Evolutionary conservation across 1,139 yeast genomes (phyloP), one percentile per base, ranked within the genome.

Genomic region (Taphrina communis): DNA sequence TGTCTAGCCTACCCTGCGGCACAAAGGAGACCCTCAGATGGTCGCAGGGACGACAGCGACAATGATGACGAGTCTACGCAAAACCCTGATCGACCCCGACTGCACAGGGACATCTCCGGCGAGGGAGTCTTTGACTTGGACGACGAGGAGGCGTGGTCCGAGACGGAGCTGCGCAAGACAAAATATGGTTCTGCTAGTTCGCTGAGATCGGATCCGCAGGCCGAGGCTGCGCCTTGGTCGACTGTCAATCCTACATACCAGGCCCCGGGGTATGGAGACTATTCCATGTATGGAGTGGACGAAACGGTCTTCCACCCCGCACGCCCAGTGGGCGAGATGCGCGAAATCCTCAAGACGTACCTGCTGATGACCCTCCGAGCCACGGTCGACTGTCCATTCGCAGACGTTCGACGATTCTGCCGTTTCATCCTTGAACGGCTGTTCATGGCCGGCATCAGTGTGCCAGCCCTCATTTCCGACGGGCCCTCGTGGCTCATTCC

Each of bases 401-500:
- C 56, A 11, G 70, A 69, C 41, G 68, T 69, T 19, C 69, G 70
- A 12, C 50, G 66, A 0, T 50, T 39, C 31, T 61, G 59, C 19
- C 65, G 65, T 42, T 52, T 21, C 57, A 57, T 63, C 9, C 69
- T 69, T n/a, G 42, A 66, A 41, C 66, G 65, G 19, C n/a, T 63
- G 35, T 38, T 41, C 35, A 19, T 31, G 36, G 52, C 66, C 44
- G 65, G 66, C 14, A 62, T 55, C 35, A 19, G 51, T 5, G 66
- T 69, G 6, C 70, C 70, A 21, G 51, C 53, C 21, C 61, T 59
- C 36, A 25, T 66, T 8, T 65, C 66, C 17, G 56, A 52, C 8
- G 51, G 67, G 14, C 70, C 70, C 9, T 65, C 66, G 21, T 55
- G 67, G 62, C 51, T 65, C 25, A 44, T 69, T 8, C 70, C 70